Evolutionary conservation across 2,329 filamentous ascomycete genomes (phyloP).

Genomic region (Immersiporthe knoxdaviesiana): DNA sequence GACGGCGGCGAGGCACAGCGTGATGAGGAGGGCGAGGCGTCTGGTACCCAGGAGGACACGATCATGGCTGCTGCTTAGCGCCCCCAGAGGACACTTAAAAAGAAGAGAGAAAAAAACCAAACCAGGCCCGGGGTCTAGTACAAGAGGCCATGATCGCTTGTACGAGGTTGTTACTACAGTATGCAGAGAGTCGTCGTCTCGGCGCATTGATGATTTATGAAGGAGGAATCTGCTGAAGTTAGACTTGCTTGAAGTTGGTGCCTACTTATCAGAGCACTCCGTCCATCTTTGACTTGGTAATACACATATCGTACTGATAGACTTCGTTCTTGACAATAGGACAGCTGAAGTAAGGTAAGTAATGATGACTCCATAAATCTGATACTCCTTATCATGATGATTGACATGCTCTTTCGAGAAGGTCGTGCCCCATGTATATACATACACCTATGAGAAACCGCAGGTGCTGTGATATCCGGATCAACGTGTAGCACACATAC

Average conservation of each 20-base stretch:
- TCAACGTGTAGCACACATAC: not conserved
- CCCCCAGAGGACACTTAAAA: too few species aligned
- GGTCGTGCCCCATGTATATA: not conserved
- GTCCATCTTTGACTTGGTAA: too few species aligned
- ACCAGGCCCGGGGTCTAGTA: too few species aligned
- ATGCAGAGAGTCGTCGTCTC: not conserved
- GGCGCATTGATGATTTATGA: not conserved
- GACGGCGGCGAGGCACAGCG: slow-evolving; percentile 35
- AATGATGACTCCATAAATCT: not conserved
- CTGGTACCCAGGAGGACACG: slow-evolving; percentile 27
- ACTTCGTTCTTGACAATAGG: not conserved
- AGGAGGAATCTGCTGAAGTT: not conserved
- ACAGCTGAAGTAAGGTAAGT: not conserved
- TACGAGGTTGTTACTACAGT: not conserved
- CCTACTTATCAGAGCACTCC: too few species aligned
- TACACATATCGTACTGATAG: not conserved
- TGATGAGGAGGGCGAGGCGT: slow-evolving; percentile 26
- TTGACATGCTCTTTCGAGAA: not conserved
- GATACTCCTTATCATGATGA: not conserved
- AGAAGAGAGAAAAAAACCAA: too few species aligned
- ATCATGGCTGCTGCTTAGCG: slow-evolving; percentile 24
- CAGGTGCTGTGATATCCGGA: not conserved
- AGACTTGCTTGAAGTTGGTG: not conserved
- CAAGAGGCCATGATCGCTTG: not conserved
- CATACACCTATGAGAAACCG: too few species aligned